phyloP scores from a whole-genome alignment of 1,284 basidiomycete species.

The Trichosporon asahii region DNA sequence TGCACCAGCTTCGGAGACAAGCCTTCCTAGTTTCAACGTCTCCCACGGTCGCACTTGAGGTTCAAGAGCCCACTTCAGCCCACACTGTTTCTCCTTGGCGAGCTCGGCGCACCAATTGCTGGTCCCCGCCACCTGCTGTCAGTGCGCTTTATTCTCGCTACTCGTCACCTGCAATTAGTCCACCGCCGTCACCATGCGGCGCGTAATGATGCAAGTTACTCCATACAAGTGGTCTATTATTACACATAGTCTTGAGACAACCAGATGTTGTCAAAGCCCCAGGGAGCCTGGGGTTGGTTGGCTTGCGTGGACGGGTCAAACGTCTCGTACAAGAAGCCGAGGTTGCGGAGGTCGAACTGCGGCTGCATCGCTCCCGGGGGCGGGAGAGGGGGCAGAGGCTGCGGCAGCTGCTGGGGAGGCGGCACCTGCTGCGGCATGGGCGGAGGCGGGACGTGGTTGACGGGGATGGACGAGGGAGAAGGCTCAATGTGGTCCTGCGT shows the following conservation, averaged over 20 bases:
- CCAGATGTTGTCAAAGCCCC: constrained; percentile 3
- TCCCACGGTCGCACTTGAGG: too few species aligned
- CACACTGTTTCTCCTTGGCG: too few species aligned
- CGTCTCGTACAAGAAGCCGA: constrained; percentile 20
- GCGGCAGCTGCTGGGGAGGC: not conserved
- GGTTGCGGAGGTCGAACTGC: constrained; percentile 9
- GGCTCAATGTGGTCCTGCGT: not conserved
- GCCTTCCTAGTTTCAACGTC: not conserved
- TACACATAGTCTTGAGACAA: constrained; percentile 7
- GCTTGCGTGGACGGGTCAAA: constrained; percentile 13
- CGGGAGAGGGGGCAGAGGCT: not conserved
- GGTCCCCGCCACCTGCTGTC: too few species aligned
- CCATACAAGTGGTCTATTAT: not conserved
- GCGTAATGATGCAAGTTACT: not conserved
- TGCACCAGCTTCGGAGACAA: not conserved
- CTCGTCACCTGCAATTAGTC: not conserved
- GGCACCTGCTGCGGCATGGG: not conserved
- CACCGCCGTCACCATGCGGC: not conserved
- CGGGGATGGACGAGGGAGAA: not conserved
- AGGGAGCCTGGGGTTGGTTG: not conserved
- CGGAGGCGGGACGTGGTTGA: not conserved
- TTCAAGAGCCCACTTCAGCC: too few species aligned
- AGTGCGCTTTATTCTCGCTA: too few species aligned
- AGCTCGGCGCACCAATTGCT: too few species aligned
- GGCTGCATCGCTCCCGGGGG: not conserved